A percentile compares a stretch with the other conserved stretches of the same genome.
phyloP scores from a whole-genome alignment of 2,329 filamentous ascomycete genomes.

The Fragosphaeria purpurea region DNA sequence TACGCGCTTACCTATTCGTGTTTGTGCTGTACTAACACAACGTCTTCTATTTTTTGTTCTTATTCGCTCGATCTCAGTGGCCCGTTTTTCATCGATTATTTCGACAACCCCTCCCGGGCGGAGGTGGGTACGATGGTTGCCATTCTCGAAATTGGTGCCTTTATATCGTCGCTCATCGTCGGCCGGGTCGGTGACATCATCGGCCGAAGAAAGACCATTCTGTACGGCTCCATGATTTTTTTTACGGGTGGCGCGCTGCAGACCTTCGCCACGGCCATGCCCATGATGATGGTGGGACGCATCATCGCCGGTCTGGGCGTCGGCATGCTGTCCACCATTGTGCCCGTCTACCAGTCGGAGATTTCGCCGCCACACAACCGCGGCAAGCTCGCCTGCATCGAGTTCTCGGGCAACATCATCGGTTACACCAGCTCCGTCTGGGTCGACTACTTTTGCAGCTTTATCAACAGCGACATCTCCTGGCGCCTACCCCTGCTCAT shows the following conservation, averaged over 20 bases:
- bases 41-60: background rate
- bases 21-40: too few relatives aligned
- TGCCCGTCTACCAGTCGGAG: slow-evolving; percentile 88
- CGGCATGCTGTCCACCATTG: slow-evolving; percentile 81
- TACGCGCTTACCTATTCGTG: too few relatives aligned
- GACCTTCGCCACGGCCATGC: slow-evolving; percentile 69
- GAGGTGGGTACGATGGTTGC: slow-evolving; percentile 96
- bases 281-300: slow-evolving; percentile 80
- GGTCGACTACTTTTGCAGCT: slow-evolving; percentile 97
- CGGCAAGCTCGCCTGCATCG: slow-evolving; percentile 91
- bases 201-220: slow-evolving; percentile 77
- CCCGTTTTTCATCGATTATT: slow-evolving; percentile 81
- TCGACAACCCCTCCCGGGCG: slow-evolving; percentile 75
- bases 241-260: slow-evolving; percentile 75
- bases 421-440: slow-evolving; percentile 95
- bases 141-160: slow-evolving; percentile 87
- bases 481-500: slow-evolving; percentile 86
- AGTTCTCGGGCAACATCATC: slow-evolving; percentile 94
- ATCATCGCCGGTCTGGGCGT: slow-evolving; percentile 79
- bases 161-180: slow-evolving; percentile 78
- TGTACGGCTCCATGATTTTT: slow-evolving; percentile 90
- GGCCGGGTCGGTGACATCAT: slow-evolving; percentile 87
- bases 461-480: slow-evolving; percentile 71
- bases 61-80: slow-evolving; percentile 44
- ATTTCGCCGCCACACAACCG: slow-evolving; percentile 94